phyloP scores from a whole-genome alignment of 805 yeast genomes.

The Metschnikowia proteae region DNA sequence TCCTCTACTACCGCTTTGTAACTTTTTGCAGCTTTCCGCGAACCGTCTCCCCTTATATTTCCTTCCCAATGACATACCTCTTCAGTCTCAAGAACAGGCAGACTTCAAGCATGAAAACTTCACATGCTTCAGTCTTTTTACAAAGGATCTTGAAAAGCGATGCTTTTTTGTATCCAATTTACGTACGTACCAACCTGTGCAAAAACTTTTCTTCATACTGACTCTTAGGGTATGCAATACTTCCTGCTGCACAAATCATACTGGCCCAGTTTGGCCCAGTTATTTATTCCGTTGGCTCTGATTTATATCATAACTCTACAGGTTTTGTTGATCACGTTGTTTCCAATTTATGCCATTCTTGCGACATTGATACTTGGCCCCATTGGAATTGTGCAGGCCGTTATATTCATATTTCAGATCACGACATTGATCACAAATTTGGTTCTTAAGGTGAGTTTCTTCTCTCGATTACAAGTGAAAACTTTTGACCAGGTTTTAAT shows the following conservation, averaged over 20 bases:
- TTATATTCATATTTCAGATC: slow-evolving; percentile 43
- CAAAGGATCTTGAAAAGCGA: neutral
- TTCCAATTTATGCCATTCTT: slow-evolving; percentile 43
- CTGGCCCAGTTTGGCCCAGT: slow-evolving; percentile 45
- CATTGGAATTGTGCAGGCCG: slow-evolving; percentile 44
- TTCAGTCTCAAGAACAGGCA: neutral
- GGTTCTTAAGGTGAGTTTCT: slow-evolving; percentile 39
- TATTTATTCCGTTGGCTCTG: slow-evolving; percentile 44
- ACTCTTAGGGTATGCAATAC: slow-evolving; percentile 10
- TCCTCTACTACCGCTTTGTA: neutral
- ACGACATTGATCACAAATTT: slow-evolving; percentile 40
- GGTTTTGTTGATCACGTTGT: slow-evolving; percentile 35
- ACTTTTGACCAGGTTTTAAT: slow-evolving; percentile 48
- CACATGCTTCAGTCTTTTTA: neutral
- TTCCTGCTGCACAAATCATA: slow-evolving; percentile 32
- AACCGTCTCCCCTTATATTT: neutral
- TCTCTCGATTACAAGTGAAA: slow-evolving; percentile 45
- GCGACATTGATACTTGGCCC: slow-evolving; percentile 48
- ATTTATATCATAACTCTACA: slow-evolving; percentile 36
- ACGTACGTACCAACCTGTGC: neutral
- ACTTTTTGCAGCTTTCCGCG: slow-evolving; percentile 1
- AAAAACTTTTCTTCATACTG: neutral
- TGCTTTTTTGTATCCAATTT: slow-evolving; percentile 3
- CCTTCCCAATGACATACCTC: neutral
- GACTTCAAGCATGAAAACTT: neutral